These are phyloP conservation scores for Fusarium sp. DNA, from an alignment of 2,329 filamentous ascomycete species.

Conservation along the genomic window DNA sequence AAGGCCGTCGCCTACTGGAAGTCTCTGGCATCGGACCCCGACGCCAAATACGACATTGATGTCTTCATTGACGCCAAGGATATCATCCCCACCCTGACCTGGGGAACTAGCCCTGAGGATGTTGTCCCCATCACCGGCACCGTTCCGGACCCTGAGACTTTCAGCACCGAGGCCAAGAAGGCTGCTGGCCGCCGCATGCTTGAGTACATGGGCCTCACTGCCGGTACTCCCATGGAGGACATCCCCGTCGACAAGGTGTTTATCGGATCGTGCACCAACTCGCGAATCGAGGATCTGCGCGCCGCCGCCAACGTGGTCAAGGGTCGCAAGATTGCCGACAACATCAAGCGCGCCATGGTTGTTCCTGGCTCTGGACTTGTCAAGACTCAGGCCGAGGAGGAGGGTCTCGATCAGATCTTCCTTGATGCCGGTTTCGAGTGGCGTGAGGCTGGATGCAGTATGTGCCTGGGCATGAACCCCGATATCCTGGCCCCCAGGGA, in stretches of 20 bases:
- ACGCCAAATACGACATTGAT: constrained; percentile 89
- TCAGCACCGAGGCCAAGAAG: constrained; percentile 84
- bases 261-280: constrained; percentile 98
- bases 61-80: constrained; percentile 93
- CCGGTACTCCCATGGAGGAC: constrained; percentile 93
- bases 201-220: constrained; percentile 93
- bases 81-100: constrained; percentile 92
- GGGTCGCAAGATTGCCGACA: constrained; percentile 86
- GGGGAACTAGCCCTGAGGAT: constrained; percentile 97
- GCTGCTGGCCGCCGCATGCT: constrained; percentile 82
- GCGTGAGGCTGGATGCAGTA: constrained; percentile 98
- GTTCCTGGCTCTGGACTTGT: constrained; percentile 96
- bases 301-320: constrained; percentile 88
- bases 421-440: constrained; percentile 93
- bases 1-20: constrained; percentile 90
- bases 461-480: constrained; percentile 99
- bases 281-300: constrained; percentile 93
- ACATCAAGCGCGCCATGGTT: constrained; percentile 94
- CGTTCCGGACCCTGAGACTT: constrained; percentile 92
- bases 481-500: constrained; percentile 94
- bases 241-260: constrained; percentile 95
- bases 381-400: constrained; percentile 89
- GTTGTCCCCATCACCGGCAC: constrained; percentile 92
- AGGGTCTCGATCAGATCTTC: constrained; percentile 95
- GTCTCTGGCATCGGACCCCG: constrained; percentile 85